Conservation (phyloP, 2,329 filamentous ascomycete species). For the Tolypocladium tundrense region DNA sequence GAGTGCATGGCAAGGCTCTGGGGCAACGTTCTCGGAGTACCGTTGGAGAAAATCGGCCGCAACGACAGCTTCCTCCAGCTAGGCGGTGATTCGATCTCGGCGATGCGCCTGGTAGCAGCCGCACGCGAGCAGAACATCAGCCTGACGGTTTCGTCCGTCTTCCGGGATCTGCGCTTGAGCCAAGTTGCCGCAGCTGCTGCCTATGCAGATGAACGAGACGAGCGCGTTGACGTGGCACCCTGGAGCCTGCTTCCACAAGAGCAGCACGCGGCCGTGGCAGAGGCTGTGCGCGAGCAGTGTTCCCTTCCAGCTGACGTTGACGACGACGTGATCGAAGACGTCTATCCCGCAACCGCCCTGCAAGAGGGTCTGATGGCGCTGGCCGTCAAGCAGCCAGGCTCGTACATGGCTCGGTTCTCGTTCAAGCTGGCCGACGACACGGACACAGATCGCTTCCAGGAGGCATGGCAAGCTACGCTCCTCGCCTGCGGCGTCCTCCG, state of each 20-base stretch:
- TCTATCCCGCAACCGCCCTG: slow-evolving; percentile 28
- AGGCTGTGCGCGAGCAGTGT: not conserved
- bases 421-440: slow-evolving; percentile 10
- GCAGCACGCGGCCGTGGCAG: too few relatives aligned
- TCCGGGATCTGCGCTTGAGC: not conserved
- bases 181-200: not conserved
- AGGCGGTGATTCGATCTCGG: slow-evolving; percentile 2
- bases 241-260: not conserved
- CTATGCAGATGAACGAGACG: not conserved
- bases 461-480: slow-evolving; percentile 13
- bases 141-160: not conserved
- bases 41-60: not conserved
- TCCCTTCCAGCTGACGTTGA: not conserved
- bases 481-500: slow-evolving; percentile 2
- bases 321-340: slow-evolving; percentile 13
- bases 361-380: slow-evolving; percentile 30
- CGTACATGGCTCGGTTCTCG: slow-evolving; percentile 23
- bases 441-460: slow-evolving; percentile 13
- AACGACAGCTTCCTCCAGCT: not conserved
- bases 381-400: slow-evolving; percentile 18
- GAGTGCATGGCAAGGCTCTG: not conserved
- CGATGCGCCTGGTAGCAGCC: not conserved
- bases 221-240: not conserved
- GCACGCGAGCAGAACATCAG: not conserved
- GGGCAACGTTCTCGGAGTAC: slow-evolving; percentile 1